Base-by-base conservation (phyloP, 768 basidiomycete genomes). In the Termitomyces sp. region DNA sequence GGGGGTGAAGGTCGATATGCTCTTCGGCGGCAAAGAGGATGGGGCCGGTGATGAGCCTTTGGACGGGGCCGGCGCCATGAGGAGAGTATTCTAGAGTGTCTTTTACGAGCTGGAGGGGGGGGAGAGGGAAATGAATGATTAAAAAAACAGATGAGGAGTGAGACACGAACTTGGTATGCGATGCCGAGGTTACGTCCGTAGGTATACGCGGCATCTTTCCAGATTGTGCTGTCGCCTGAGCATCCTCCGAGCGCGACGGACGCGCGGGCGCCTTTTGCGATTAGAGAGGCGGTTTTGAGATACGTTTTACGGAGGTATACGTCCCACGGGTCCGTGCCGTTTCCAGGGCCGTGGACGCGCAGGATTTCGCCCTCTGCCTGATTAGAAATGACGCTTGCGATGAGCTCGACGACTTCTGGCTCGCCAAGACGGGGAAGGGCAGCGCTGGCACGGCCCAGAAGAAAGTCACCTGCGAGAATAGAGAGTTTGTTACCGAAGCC, bases 311-410 rank as follows among this genome's bases (percentile, higher is more conserved):
- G 66, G 51, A 96, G 78, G 71, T 97, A 98, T 15, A 81, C 68
- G 40, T 78, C 79, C 88, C 90, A 92, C 57, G 80, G 79, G 15
- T 81, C 80, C 21, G 71, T 19, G 77, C 75, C 9, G 75, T 77
- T 61, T 74, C 73, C 17, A 82, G 69, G 50, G 74, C 72, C 56
- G 76, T 77, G 79, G 85, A 83, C 71, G 3, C 90, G 88, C 72
- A 97, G 71, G 42, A 98, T 87, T 73, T 98, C 93, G 34, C 96
- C 97, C 68, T 98, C 96, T n/a, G 95, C 95, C 38, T 96, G 77
- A 66, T 98, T 98, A 2, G 92, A 85, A 53, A 99, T 89, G 56
- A 98, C 92, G 64, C 85, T 88, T 3, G 93, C 84, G 45, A 98
- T 83, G 55, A 98, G 79, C 69, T 99, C 97, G 49, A 98, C 92